phyloP scores from a whole-genome alignment of 2,329 filamentous ascomycete species.

The Talaromyces funiculosus region DNA sequence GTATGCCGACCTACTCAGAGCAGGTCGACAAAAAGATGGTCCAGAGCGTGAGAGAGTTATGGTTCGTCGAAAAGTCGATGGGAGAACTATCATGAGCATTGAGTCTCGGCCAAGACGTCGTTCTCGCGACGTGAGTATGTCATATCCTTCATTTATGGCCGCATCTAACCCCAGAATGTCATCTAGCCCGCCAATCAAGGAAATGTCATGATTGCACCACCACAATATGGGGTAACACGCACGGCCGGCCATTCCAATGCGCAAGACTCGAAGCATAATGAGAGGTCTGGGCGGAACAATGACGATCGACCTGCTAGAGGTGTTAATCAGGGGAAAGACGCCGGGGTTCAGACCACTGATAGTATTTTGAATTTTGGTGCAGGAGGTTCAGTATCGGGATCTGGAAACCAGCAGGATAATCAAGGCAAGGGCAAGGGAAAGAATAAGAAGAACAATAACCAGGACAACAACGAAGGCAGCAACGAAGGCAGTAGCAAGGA shows the following conservation, averaged over 20 bases:
- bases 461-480: not conserved
- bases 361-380: not conserved
- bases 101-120: slow-evolving; percentile 3
- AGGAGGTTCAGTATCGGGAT: not conserved
- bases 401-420: not conserved
- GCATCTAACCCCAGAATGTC: not conserved
- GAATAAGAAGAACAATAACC: not conserved
- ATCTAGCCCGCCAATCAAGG: not conserved
- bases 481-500: not conserved
- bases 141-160: not conserved
- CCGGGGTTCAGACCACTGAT: not conserved
- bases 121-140: not conserved
- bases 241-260: not conserved
- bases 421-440: not conserved
- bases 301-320: not conserved
- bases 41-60: not conserved
- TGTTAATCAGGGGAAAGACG: not conserved
- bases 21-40: not conserved
- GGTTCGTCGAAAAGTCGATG: not conserved
- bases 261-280: not conserved
- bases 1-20: not conserved
- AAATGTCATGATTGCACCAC: not conserved
- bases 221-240: not conserved
- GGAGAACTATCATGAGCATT: slow-evolving; percentile 10
- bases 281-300: not conserved